phyloP scores from a whole-genome alignment of 2,329 filamentous ascomycete species.

The Alternaria longipes region DNA sequence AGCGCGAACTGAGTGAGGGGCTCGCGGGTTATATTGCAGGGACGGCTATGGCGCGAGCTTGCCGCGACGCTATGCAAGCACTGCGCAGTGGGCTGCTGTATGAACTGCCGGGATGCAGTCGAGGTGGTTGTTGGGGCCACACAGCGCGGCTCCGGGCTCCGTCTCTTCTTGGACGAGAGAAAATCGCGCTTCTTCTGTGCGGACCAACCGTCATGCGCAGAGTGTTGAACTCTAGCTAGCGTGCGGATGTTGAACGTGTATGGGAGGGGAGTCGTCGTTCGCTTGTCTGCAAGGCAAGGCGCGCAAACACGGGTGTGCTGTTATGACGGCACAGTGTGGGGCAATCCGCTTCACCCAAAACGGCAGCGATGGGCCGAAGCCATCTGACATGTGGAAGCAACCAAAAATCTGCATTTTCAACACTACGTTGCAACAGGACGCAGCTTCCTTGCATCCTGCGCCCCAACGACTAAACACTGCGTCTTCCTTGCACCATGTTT shows the following conservation, averaged over 20 bases:
- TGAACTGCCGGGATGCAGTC: slow-evolving; percentile 30
- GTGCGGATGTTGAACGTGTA: slow-evolving; percentile 37
- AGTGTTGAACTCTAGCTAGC: slow-evolving; percentile 49
- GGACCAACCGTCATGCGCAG: slow-evolving; percentile 23
- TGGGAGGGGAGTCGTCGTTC: slow-evolving; percentile 16
- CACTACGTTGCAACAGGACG: background rate
- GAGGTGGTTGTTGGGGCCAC: slow-evolving; percentile 20
- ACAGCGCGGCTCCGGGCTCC: slow-evolving; percentile 3
- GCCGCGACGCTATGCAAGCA: slow-evolving; percentile 41
- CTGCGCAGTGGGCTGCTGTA: slow-evolving; percentile 30
- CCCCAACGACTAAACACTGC: background rate
- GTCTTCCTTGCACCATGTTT: background rate
- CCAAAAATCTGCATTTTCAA: background rate
- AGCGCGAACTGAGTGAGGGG: slow-evolving; percentile 25
- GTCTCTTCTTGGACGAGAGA: background rate
- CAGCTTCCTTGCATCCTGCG: background rate
- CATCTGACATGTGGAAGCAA: slow-evolving; percentile 6
- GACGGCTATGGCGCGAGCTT: slow-evolving; percentile 32
- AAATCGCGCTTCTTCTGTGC: slow-evolving; percentile 6
- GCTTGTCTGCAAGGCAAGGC: slow-evolving; percentile 7
- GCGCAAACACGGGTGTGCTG: slow-evolving; percentile 12
- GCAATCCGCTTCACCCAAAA: slow-evolving; percentile 11
- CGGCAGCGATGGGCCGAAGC: slow-evolving; percentile 13
- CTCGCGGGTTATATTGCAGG: slow-evolving; percentile 29
- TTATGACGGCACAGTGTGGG: slow-evolving; percentile 20